Conservation (phyloP, 2,329 filamentous ascomycete species). For the Neofusicoccum sp. region DNA sequence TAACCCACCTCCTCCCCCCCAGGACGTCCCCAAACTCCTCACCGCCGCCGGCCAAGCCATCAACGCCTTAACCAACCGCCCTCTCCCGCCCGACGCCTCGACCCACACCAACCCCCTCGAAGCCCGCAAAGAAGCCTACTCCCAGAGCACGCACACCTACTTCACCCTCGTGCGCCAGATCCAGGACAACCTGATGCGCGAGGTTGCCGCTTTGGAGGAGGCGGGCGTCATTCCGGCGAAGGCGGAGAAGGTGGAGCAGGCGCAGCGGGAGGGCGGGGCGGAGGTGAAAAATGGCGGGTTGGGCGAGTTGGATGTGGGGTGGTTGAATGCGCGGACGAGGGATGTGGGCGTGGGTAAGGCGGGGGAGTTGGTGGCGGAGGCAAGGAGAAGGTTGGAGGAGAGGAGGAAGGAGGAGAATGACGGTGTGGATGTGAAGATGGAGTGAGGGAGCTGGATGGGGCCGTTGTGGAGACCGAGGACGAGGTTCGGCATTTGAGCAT, state of each 20-base stretch:
- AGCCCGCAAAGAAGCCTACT: slow-evolving; percentile 20
- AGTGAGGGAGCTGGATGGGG: not conserved
- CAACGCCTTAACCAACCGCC: slow-evolving; percentile 48
- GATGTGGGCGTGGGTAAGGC: slow-evolving; percentile 82
- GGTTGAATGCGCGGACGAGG: slow-evolving; percentile 82
- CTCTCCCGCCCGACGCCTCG: slow-evolving; percentile 31
- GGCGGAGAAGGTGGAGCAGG: slow-evolving; percentile 20
- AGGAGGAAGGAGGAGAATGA: slow-evolving; percentile 23
- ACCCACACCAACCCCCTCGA: slow-evolving; percentile 31
- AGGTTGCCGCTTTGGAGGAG: slow-evolving; percentile 79
- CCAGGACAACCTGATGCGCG: not conserved
- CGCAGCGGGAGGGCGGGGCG: slow-evolving; percentile 12
- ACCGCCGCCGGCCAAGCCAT: slow-evolving; percentile 61
- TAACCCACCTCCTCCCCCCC: not conserved
- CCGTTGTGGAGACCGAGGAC: not conserved
- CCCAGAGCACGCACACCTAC: not conserved
- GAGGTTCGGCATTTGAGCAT: not conserved
- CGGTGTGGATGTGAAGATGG: slow-evolving; percentile 1
- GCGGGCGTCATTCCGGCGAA: slow-evolving; percentile 65
- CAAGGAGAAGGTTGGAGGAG: slow-evolving; percentile 54
- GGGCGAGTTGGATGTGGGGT: slow-evolving; percentile 73
- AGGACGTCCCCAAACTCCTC: slow-evolving; percentile 56
- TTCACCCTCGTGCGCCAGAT: slow-evolving; percentile 4
- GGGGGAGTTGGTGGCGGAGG: slow-evolving; percentile 70
- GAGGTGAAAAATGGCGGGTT: slow-evolving; percentile 46